A percentile compares a stretch with the other conserved stretches of the same genome.
These are phyloP conservation scores for Cystoderma amianthinum DNA, from an alignment of 768 basidiomycete genomes.

Conservation along the genomic window DNA sequence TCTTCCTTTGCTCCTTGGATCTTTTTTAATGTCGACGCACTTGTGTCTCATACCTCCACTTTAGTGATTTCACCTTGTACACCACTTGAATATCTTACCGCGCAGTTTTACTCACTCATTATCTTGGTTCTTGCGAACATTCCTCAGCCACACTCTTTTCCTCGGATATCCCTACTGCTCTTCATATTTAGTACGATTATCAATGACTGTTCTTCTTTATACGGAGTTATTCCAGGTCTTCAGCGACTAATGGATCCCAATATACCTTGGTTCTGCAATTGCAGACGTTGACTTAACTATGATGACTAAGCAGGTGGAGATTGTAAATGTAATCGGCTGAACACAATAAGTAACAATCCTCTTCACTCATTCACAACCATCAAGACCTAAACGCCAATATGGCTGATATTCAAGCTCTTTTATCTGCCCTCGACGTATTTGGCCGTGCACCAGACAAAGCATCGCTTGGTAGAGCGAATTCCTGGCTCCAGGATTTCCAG, in stretches of 20 bases:
- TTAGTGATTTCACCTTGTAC: slow-evolving; percentile 25
- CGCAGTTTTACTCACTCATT: slow-evolving; percentile 28
- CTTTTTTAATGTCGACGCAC: slow-evolving; percentile 20
- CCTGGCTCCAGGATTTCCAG: slow-evolving; percentile 98
- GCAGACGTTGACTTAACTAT: slow-evolving; percentile 16
- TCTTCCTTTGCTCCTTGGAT: slow-evolving; percentile 13
- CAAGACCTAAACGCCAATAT: slow-evolving; percentile 26
- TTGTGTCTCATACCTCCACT: slow-evolving; percentile 16
- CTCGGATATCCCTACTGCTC: slow-evolving; percentile 47
- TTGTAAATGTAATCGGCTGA: neutral
- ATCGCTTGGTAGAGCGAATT: slow-evolving; percentile 81
- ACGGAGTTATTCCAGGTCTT: slow-evolving; percentile 27
- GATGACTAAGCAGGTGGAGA: slow-evolving; percentile 22
- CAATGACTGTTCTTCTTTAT: slow-evolving; percentile 36
- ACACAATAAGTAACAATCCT: slow-evolving; percentile 1
- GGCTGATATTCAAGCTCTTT: slow-evolving; percentile 64
- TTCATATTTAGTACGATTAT: slow-evolving; percentile 42
- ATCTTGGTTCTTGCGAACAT: slow-evolving; percentile 48
- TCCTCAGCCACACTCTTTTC: slow-evolving; percentile 44
- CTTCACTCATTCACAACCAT: slow-evolving; percentile 9
- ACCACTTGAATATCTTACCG: slow-evolving; percentile 28
- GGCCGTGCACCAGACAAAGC: slow-evolving; percentile 74
- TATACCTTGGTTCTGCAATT: slow-evolving; percentile 33
- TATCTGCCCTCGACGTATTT: slow-evolving; percentile 78
- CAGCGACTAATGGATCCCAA: slow-evolving; percentile 23